These are phyloP conservation scores for Ogataea trehaloabstinens DNA, from an alignment of 805 yeast species.

Conservation along the genomic window DNA sequence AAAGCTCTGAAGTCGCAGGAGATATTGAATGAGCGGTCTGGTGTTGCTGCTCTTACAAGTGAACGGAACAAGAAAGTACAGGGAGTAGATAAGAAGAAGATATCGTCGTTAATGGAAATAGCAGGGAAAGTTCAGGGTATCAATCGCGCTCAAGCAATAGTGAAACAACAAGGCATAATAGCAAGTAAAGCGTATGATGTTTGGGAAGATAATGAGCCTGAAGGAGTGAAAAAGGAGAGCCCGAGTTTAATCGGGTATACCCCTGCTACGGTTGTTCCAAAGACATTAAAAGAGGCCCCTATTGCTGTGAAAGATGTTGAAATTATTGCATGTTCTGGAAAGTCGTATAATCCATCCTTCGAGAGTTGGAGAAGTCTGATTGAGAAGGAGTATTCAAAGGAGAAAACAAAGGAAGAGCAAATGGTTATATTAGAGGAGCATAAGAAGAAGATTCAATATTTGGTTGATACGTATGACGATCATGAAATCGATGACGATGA, in stretches of 20 bases:
- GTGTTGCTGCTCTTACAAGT: conserved; percentile 60
- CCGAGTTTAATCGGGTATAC: conserved; percentile 42
- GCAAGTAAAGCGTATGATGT: conserved; percentile 55
- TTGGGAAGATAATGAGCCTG: conserved; percentile 53
- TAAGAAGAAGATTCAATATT: conserved; percentile 57
- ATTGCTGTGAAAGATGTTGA: conserved; percentile 51
- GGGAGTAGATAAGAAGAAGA: conserved; percentile 63
- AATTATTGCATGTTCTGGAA: conserved; percentile 73
- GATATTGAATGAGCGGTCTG: conserved; percentile 74
- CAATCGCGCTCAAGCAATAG: conserved; percentile 46
- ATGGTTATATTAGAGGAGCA: conserved; percentile 61
- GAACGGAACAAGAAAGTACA: conserved; percentile 45
- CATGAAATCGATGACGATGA: conserved; percentile 49
- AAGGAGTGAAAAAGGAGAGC: conserved; percentile 35
- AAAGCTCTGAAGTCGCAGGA: conserved; percentile 43
- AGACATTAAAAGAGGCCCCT: conserved; percentile 52
- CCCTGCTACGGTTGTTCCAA: conserved; percentile 52
- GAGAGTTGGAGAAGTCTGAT: conserved; percentile 79
- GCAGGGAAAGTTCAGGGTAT: conserved; percentile 72
- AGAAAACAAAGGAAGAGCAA: conserved; percentile 64
- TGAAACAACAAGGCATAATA: conserved; percentile 65
- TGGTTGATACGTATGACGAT: conserved; percentile 63
- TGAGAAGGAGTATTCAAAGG: conserved; percentile 60
- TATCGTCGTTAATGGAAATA: conserved; percentile 63
- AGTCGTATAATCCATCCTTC: conserved; percentile 87